phyloP scores from a whole-genome alignment of 768 basidiomycete species.

The Amanita pallidorosea region DNA sequence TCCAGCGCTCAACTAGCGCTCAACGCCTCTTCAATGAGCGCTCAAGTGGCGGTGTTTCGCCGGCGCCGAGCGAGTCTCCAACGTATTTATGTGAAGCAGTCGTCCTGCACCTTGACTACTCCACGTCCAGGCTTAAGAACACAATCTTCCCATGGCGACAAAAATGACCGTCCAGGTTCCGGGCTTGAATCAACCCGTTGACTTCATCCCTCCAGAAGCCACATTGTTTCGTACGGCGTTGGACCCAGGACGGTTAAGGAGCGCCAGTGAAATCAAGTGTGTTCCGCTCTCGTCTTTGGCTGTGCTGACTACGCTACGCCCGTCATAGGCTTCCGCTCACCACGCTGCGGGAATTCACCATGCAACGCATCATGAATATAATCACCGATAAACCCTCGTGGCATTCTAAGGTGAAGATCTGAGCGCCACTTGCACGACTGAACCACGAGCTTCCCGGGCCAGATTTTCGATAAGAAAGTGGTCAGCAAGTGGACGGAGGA shows the following conservation, averaged over 20 bases:
- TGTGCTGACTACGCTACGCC: too few relatives aligned
- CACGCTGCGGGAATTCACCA: conserved; percentile 20
- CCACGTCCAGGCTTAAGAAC: too few relatives aligned
- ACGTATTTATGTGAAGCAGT: too few relatives aligned
- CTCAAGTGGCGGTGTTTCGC: too few relatives aligned
- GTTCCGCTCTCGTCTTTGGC: too few relatives aligned
- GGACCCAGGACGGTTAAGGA: too few relatives aligned
- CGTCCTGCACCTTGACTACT: not conserved
- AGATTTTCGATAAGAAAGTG: conserved; percentile 1
- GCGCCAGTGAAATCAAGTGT: too few relatives aligned
- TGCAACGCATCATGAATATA: conserved; percentile 24
- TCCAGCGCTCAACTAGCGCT: too few relatives aligned
- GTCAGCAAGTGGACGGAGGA: conserved; percentile 4
- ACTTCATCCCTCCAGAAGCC: not conserved
- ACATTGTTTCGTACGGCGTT: too few relatives aligned
- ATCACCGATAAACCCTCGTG: conserved; percentile 24
- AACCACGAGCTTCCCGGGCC: not conserved
- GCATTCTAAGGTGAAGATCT: conserved; percentile 17
- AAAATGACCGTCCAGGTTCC: not conserved
- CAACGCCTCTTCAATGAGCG: too few relatives aligned
- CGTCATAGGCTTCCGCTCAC: conserved; percentile 7
- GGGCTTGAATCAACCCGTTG: not conserved
- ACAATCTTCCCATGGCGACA: too few relatives aligned
- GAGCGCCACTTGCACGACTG: not conserved
- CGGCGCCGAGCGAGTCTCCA: too few relatives aligned